These are phyloP conservation scores for Saccharum officinarum DNA, from an alignment of 176 grass and related monocot species.

Conservation along the genomic window DNA sequence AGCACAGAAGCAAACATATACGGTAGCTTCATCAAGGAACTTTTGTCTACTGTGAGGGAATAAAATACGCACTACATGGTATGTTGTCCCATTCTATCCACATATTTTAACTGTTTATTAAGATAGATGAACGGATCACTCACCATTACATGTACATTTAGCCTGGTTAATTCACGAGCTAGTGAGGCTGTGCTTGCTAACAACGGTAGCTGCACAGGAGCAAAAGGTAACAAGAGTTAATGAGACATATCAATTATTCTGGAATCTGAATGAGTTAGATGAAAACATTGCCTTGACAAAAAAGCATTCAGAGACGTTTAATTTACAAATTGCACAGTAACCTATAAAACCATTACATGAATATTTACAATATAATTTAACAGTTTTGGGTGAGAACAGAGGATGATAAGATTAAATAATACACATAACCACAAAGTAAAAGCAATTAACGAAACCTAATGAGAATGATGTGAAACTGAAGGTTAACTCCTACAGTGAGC, in stretches of 20 bases:
- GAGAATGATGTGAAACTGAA: neutral
- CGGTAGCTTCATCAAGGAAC: neutral
- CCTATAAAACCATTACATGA: neutral
- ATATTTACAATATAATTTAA: constrained; percentile 11
- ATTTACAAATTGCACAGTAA: too few relatives aligned
- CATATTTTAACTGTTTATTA: constrained; percentile 8
- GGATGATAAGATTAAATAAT: neutral
- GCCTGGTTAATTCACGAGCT: constrained; percentile 47
- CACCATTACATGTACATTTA: constrained; percentile 45
- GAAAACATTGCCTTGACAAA: neutral
- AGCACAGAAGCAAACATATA: constrained; percentile 30
- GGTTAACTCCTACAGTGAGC: neutral
- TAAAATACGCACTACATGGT: neutral
- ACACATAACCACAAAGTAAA: neutral
- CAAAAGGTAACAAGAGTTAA: constrained; percentile 22
- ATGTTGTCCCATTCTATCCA: neutral
- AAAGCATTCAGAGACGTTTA: neutral
- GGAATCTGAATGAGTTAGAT: neutral
- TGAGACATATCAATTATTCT: neutral
- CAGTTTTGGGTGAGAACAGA: constrained; percentile 4
- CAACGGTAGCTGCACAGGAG: constrained; percentile 48
- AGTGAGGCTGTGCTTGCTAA: constrained; percentile 50
- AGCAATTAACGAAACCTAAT: neutral
- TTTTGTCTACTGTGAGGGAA: constrained; percentile 1
- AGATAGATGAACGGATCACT: neutral